Conservation (phyloP, 768 basidiomycete species). For the Tylopilus felleus region DNA sequence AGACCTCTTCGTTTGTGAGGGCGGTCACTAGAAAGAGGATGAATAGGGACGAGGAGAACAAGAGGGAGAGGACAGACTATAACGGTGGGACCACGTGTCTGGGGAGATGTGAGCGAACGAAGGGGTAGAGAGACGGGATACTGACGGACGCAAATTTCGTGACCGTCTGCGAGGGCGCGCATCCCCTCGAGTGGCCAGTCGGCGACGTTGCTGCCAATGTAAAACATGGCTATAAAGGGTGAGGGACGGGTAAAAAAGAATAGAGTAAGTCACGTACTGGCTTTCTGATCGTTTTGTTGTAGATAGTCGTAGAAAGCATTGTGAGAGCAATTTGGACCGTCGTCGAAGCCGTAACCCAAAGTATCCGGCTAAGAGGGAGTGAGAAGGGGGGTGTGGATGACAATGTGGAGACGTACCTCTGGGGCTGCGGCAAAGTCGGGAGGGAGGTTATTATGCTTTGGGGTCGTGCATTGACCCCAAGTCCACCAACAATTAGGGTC, state of each 20-base stretch:
- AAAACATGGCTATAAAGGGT: constrained; percentile 50
- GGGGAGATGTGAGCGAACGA: not conserved
- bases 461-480: constrained; percentile 39
- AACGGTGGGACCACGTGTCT: constrained; percentile 38
- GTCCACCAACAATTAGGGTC: constrained; percentile 53
- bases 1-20: constrained; percentile 59
- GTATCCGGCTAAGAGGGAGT: constrained; percentile 39
- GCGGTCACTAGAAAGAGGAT: constrained; percentile 45
- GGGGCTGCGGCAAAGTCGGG: constrained; percentile 46
- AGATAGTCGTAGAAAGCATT: constrained; percentile 61
- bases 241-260: not conserved
- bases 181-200: constrained; percentile 56
- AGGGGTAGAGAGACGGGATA: constrained; percentile 9
- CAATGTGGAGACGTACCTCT: constrained; percentile 34
- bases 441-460: constrained; percentile 43
- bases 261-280: constrained; percentile 32
- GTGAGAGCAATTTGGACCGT: constrained; percentile 64
- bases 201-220: constrained; percentile 56
- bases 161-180: constrained; percentile 51
- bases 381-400: not conserved
- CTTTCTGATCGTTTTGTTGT: constrained; percentile 51
- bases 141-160: constrained; percentile 61
- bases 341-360: constrained; percentile 60
- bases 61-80: constrained; percentile 37
- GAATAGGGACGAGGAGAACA: not conserved